Base-by-base conservation (phyloP, 2,329 filamentous ascomycete genomes). In the Beauveria medogensis region DNA sequence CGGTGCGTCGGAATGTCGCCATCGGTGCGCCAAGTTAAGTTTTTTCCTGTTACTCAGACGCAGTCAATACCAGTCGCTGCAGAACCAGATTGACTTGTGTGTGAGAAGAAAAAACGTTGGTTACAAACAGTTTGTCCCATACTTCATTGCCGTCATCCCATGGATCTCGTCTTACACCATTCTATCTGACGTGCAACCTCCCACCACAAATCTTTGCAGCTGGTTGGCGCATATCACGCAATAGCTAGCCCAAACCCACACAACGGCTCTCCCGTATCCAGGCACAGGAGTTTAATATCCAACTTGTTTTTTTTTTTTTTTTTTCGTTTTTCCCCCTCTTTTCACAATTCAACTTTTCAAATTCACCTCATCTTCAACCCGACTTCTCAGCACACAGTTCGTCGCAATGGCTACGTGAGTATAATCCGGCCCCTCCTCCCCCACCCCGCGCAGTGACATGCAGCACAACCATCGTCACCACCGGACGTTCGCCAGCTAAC, bases 331-430 rank as follows among this genome's bases (percentile, higher is more conserved):
- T n/a, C n/a, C n/a, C n/a, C n/a, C 24, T 44, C 10, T 18, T 16
- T 16, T 14, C n/a, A 44, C 26, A 44, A 22, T 22, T 48, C 34
- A 41, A 30, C 40, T 24, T 28, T 43, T 18, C 20, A 34, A 10
- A 24, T 50, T 53, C 30, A 8, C 20, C 40, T 52, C 53, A 10
- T n/a, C 28, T n/a, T 20, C 8, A n/a, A 37, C 20, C 16, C 43
- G 10, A 55, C 46, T 61, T 47, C 50, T 47, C 26, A 14, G 46
- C 24, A 50, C 57, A 37, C n/a, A 28, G 7, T 41, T 37, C 63
- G 20, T 62, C 67, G 69, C 63, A 66, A 73, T 73, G 71, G 68
- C 71, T 65, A 73, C 71, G 71, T 73, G 63, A 68, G 71, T 71
- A 22, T 34, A 40, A 16, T 46, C 20, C 40, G 43, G 58, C 55